Percentiles rank a stretch among this genome's conserved stretches.
phyloP scores from a whole-genome alignment of 1,284 basidiomycete species.

The Rhodotorula sp. region DNA sequence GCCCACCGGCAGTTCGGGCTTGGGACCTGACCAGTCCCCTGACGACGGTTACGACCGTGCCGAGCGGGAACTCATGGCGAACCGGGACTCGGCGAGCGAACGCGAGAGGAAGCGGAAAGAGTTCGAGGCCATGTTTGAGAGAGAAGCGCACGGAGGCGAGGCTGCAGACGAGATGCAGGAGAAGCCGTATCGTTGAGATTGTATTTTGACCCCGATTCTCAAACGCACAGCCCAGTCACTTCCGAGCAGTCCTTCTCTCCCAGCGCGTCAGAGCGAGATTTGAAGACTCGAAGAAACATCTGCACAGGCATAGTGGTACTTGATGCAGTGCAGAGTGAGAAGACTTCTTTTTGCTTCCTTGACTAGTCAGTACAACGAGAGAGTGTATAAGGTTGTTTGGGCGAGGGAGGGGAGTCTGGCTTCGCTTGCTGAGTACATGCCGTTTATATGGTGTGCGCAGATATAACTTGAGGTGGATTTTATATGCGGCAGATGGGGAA shows the following conservation, averaged over 20 bases:
- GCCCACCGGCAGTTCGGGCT: neutral
- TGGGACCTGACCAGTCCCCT: neutral
- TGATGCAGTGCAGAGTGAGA: no score
- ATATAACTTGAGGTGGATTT: neutral
- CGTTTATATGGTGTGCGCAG: no score
- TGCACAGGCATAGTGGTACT: no score
- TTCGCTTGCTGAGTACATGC: no score
- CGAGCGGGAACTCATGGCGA: neutral
- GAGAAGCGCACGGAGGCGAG: slow-evolving; percentile 26
- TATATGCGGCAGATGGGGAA: neutral
- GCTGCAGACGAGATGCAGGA: slow-evolving; percentile 17
- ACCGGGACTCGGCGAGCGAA: slow-evolving; percentile 16
- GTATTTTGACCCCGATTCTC: neutral
- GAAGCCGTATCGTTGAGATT: neutral
- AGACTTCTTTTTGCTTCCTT: no score
- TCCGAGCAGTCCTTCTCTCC: neutral
- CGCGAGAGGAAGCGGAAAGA: slow-evolving; percentile 21
- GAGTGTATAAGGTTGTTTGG: no score
- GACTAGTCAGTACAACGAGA: no score
- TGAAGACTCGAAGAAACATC: no score
- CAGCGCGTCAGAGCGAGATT: no score
- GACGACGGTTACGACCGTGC: neutral
- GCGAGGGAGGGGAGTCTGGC: no score
- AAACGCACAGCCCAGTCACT: neutral
- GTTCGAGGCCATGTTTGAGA: slow-evolving; percentile 29